Evolutionary conservation across 1,284 basidiomycete genomes (phyloP), one percentile per base, ranked within the genome.

Genomic region (Rhodotorula sp.): DNA sequence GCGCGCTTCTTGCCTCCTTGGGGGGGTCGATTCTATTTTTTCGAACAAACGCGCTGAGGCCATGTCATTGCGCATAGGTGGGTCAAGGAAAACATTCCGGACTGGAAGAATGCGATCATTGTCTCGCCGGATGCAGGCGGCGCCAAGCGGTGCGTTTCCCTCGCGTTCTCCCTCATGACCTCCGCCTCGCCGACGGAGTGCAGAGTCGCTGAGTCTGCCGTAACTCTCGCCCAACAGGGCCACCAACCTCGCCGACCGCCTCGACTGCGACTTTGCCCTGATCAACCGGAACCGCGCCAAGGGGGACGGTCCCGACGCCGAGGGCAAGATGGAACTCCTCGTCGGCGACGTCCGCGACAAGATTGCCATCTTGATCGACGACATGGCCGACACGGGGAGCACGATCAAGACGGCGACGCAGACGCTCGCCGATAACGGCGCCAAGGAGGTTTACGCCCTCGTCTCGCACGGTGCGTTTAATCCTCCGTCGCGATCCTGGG

Each of bases 61-160:
- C 51, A 15, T 43, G 39, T 43, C 39, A 43, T 76, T 74, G 20
- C 74, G 21, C 20, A 23, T 52, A 76, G 81, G 56, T 83, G 82
- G 82, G 96, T 99, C 84, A 96, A 95, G 83, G 85, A 87, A 64
- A 87, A 90, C 79, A 92, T 99, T 69, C 87, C 88, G 3, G 90
- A 86, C 58, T 99, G 96, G 96, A 83, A 88, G 78, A 86, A 97
- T 77, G 88, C 88, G 61, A 94, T 99, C 81, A 90, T 99, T 73
- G 96, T 99, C 81, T 92, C 90, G 83, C 96, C 96, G 0, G 97
- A 99, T 83, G 96, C 96, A 2, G 96, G 96, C 73, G 96, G 96
- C 80, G 95, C 97, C 49, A 99, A 99, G 84, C 87, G 95, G 93
- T 93, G 79, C 79, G 89, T 39, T 29, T 14, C 58, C 20, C 58